These are phyloP conservation scores for Isabelozyma pseudorhagii DNA, from an alignment of 805 yeast species.

Conservation along the genomic window DNA sequence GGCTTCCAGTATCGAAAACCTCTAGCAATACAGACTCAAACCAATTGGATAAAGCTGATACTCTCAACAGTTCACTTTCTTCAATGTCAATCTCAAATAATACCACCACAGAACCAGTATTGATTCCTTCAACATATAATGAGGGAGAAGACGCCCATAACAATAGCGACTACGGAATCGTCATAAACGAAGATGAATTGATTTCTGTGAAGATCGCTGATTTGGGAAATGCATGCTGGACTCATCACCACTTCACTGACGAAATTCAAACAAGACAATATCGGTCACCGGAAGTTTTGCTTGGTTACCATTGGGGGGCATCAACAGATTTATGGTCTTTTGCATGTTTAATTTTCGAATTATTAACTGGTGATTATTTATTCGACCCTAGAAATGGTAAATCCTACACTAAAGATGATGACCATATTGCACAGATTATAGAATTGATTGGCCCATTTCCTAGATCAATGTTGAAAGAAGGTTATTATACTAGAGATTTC, in stretches of 20 bases:
- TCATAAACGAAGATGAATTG: constrained; percentile 45
- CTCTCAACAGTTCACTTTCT: constrained; percentile 35
- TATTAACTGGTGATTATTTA: constrained; percentile 89
- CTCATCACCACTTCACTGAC: constrained; percentile 59
- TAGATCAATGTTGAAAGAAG: constrained; percentile 50
- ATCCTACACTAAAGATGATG: constrained; percentile 84
- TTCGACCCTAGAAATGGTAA: constrained; percentile 86
- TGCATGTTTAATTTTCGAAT: constrained; percentile 87
- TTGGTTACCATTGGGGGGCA: constrained; percentile 90
- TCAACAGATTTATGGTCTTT: constrained; percentile 95
- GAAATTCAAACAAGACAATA: constrained; percentile 70
- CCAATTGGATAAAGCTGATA: constrained; percentile 14
- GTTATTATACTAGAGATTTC: constrained; percentile 58
- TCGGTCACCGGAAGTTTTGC: constrained; percentile 60
- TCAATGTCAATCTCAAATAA: constrained; percentile 40
- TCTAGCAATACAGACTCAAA: background rate
- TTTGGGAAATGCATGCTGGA: constrained; percentile 69
- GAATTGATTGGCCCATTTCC: constrained; percentile 78
- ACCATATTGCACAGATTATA: constrained; percentile 92
- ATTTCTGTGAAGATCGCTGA: constrained; percentile 69
- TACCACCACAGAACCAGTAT: constrained; percentile 14
- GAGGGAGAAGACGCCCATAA: constrained; percentile 9
- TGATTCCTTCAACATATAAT: constrained; percentile 9
- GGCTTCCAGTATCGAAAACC: background rate
- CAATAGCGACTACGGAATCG: constrained; percentile 9